Conservation (phyloP, 306 rosid genomes). For the Prunus campanulata region DNA sequence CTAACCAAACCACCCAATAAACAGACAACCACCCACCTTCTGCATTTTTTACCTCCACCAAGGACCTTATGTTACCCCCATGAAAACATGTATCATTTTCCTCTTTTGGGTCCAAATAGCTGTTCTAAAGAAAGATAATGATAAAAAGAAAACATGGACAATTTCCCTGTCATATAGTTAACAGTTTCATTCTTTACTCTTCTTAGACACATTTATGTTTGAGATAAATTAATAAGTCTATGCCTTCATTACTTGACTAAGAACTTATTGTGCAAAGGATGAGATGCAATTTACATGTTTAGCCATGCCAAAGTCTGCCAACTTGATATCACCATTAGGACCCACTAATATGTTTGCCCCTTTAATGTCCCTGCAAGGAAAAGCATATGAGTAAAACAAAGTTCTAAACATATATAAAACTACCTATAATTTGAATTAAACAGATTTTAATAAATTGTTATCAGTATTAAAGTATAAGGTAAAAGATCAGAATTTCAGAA, state of each 20-base stretch:
- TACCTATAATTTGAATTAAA: neutral
- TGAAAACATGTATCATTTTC: neutral
- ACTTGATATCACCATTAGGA: slow-evolving; percentile 92
- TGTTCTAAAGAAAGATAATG: neutral
- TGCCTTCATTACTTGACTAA: slow-evolving; percentile 19
- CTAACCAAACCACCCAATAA: neutral
- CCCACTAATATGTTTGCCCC: slow-evolving; percentile 98
- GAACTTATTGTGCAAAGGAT: slow-evolving; percentile 28
- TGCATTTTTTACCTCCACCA: neutral
- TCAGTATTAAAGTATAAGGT: neutral
- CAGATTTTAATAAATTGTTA: neutral
- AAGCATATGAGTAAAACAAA: slow-evolving; percentile 5
- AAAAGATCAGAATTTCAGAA: neutral
- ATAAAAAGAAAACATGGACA: neutral
- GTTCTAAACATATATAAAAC: slow-evolving; percentile 1
- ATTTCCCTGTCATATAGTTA: neutral
- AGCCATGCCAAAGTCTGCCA: slow-evolving; percentile 99
- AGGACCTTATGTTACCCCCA: neutral
- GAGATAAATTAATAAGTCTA: neutral
- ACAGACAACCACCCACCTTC: neutral
- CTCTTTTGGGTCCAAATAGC: neutral
- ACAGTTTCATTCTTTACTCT: neutral
- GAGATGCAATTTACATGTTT: slow-evolving; percentile 62
- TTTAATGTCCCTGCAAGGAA: slow-evolving; percentile 85
- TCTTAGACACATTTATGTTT: neutral